Evolutionary conservation across 1,284 basidiomycete genomes (phyloP).

Genomic region (Trametes hirsuta): DNA sequence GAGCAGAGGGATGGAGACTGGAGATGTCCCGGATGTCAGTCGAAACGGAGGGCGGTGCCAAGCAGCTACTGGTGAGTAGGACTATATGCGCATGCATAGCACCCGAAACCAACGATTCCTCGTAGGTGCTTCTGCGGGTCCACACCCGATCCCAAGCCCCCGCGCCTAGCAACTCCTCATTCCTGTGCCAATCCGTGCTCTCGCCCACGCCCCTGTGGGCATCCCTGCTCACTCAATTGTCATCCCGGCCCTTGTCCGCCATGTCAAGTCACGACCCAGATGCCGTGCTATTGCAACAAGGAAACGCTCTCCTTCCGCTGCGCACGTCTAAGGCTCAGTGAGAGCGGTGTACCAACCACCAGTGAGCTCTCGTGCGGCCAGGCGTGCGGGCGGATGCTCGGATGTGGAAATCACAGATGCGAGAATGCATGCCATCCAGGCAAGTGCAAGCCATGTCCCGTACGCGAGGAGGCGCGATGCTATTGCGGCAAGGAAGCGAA

Average conservation of each 20-base stretch:
- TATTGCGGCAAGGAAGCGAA: conserved; percentile 78
- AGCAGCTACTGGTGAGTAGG: conserved; percentile 64
- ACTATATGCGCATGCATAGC: neutral
- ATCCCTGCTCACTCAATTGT: conserved; percentile 73
- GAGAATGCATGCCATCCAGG: conserved; percentile 72
- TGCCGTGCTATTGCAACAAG: conserved; percentile 71
- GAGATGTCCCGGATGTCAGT: conserved; percentile 89
- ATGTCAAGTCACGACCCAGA: conserved; percentile 53
- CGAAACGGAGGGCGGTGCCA: conserved; percentile 66
- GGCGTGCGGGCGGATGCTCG: conserved; percentile 58
- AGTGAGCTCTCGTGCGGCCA: conserved; percentile 67
- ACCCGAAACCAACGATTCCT: neutral
- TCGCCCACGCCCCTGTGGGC: conserved; percentile 61
- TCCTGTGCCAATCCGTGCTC: conserved; percentile 83
- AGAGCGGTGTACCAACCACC: conserved; percentile 33
- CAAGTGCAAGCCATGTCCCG: conserved; percentile 64
- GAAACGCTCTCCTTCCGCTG: conserved; percentile 69
- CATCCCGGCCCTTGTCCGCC: conserved; percentile 85
- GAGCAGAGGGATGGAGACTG: conserved; percentile 74
- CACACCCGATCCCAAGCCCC: conserved; percentile 69
- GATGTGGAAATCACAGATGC: conserved; percentile 75
- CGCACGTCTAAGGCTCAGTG: conserved; percentile 43
- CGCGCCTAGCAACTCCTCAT: conserved; percentile 78
- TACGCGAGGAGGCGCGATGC: conserved; percentile 61
- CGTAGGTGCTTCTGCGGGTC: conserved; percentile 84